A percentile compares a stretch with the other conserved stretches of the same genome.
These are phyloP conservation scores for Trypanosoma mega DNA, from an alignment of 208 protist genomes.

Conservation along the genomic window DNA sequence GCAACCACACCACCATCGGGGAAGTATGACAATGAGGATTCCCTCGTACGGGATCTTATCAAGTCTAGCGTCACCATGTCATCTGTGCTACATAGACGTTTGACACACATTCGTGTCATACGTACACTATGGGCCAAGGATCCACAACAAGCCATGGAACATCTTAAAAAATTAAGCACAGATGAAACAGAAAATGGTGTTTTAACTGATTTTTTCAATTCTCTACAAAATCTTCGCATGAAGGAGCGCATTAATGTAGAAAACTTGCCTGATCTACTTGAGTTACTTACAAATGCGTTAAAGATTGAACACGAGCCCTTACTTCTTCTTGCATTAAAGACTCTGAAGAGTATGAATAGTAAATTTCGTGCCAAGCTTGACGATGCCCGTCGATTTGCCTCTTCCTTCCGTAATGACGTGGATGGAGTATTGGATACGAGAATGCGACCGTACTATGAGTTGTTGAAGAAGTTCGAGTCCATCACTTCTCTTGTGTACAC, in stretches of 20 bases:
- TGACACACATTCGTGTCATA: slow-evolving; percentile 49
- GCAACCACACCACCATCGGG: too few relatives aligned
- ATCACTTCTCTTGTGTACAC: slow-evolving; percentile 35
- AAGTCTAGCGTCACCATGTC: slow-evolving; percentile 25
- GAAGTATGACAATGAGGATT: neutral
- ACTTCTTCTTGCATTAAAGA: slow-evolving; percentile 47
- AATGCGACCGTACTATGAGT: slow-evolving; percentile 32
- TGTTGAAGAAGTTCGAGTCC: slow-evolving; percentile 35
- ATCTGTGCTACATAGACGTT: slow-evolving; percentile 40
- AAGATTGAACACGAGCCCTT: slow-evolving; percentile 42
- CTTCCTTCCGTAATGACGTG: slow-evolving; percentile 17
- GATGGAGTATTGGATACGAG: neutral
- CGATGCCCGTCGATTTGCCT: slow-evolving; percentile 17
- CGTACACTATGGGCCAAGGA: slow-evolving; percentile 60
- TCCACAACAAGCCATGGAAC: slow-evolving; percentile 43
- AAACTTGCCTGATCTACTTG: slow-evolving; percentile 49
- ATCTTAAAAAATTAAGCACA: slow-evolving; percentile 42
- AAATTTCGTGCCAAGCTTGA: slow-evolving; percentile 55
- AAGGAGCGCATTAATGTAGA: slow-evolving; percentile 62
- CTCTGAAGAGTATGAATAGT: slow-evolving; percentile 52
- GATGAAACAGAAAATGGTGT: slow-evolving; percentile 57
- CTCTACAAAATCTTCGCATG: slow-evolving; percentile 74
- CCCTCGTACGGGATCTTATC: slow-evolving; percentile 34
- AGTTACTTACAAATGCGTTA: slow-evolving; percentile 51
- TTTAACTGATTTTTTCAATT: slow-evolving; percentile 63